Conservation (phyloP, 2,329 filamentous ascomycete genomes). For the Botrytis pseudocinerea region DNA sequence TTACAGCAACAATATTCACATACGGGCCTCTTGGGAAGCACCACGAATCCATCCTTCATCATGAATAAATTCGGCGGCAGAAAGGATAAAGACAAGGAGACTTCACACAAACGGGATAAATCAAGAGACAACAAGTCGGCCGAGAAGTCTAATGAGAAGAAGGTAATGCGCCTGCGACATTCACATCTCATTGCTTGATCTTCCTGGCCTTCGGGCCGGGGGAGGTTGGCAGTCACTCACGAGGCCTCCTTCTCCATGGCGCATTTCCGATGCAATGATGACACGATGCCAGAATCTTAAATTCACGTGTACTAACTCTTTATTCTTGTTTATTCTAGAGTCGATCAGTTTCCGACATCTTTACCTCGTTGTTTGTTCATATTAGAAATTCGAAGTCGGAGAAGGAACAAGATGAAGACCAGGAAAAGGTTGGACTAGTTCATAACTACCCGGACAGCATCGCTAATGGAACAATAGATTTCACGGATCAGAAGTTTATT, state of each 20-base stretch:
- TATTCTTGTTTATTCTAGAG: slow-evolving; percentile 43
- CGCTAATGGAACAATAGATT: slow-evolving; percentile 44
- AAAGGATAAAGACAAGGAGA: slow-evolving; percentile 60
- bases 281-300: slow-evolving; percentile 23
- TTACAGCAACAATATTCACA: not conserved
- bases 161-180: slow-evolving; percentile 45
- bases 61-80: slow-evolving; percentile 47
- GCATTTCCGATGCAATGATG: slow-evolving; percentile 27
- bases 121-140: slow-evolving; percentile 49
- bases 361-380: slow-evolving; percentile 67
- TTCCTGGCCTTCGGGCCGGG: slow-evolving; percentile 29
- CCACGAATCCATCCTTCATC: not conserved
- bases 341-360: slow-evolving; percentile 57
- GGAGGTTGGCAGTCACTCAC: not conserved
- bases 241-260: slow-evolving; percentile 27
- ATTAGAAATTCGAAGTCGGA: slow-evolving; percentile 48
- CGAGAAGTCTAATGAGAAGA: slow-evolving; percentile 45
- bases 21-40: not conserved
- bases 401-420: slow-evolving; percentile 51
- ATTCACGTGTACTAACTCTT: slow-evolving; percentile 34
- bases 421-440: slow-evolving; percentile 42
- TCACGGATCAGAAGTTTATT: slow-evolving; percentile 55
- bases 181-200: slow-evolving; percentile 19
- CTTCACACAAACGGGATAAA: slow-evolving; percentile 53
- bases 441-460: not conserved